Conservation (phyloP, 2,329 filamentous ascomycete species). For the Fonsecaea monophora region DNA sequence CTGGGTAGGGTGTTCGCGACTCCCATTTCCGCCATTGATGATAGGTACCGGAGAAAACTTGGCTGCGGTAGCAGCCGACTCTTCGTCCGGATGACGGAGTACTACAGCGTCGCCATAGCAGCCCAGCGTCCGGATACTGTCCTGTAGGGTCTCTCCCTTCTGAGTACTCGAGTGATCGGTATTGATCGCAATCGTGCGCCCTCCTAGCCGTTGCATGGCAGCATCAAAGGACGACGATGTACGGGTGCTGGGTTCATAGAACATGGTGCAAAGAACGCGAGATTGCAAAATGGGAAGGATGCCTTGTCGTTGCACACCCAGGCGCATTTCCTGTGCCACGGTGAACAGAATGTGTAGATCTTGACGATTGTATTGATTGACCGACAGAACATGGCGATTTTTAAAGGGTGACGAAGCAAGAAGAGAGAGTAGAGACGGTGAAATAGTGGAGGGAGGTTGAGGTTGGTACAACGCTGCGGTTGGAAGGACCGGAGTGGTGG, state of each 20-base stretch:
- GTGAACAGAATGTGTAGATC: slow-evolving; percentile 95
- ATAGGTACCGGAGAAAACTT: slow-evolving; percentile 90
- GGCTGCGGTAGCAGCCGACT: slow-evolving; percentile 78
- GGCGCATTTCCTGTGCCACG: slow-evolving; percentile 95
- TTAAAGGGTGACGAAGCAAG: slow-evolving; percentile 85
- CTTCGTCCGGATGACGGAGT: slow-evolving; percentile 88
- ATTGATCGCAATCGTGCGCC: slow-evolving; percentile 79
- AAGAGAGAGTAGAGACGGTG: slow-evolving; percentile 70
- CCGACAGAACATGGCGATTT: slow-evolving; percentile 86
- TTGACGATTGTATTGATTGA: slow-evolving; percentile 84
- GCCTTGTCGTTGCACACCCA: slow-evolving; percentile 90
- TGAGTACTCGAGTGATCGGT: slow-evolving; percentile 86
- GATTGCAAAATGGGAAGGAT: slow-evolving; percentile 86
- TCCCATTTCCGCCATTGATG: slow-evolving; percentile 97
- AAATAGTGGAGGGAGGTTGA: slow-evolving; percentile 61
- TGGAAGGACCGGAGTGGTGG: slow-evolving; percentile 39
- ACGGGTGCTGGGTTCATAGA: slow-evolving; percentile 96
- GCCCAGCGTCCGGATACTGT: slow-evolving; percentile 89
- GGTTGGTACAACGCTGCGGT: slow-evolving; percentile 48
- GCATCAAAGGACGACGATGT: slow-evolving; percentile 96
- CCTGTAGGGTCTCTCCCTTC: slow-evolving; percentile 93
- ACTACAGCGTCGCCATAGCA: slow-evolving; percentile 96
- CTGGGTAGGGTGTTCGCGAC: slow-evolving; percentile 94
- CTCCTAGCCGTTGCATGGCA: slow-evolving; percentile 97
- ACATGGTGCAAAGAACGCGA: slow-evolving; percentile 86